phyloP scores from a whole-genome alignment of 352 stramenopile genomes.

The Globisporangium paroecandrum region DNA sequence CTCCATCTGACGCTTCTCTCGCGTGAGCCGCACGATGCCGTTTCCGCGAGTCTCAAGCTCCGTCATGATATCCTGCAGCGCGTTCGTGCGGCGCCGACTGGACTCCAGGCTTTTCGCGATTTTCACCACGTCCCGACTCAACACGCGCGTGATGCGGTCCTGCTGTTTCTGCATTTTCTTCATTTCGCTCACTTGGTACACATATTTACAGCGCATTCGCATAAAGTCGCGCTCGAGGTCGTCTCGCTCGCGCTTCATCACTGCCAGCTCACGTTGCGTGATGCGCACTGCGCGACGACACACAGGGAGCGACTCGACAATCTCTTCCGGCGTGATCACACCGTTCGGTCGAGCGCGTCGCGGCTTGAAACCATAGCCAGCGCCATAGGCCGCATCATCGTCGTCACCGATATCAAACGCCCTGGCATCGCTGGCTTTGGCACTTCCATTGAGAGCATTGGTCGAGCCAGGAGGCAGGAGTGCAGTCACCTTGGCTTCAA shows the following conservation, averaged over 20 bases:
- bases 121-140: constrained; percentile 40
- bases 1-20: constrained; percentile 64
- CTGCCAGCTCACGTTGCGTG: constrained; percentile 64
- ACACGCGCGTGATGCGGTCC: constrained; percentile 42
- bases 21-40: constrained; percentile 47
- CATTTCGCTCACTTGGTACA: constrained; percentile 67
- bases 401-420: constrained; percentile 2
- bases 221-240: constrained; percentile 77
- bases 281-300: constrained; percentile 68
- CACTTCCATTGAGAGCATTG: neutral
- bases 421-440: neutral
- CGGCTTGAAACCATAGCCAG: constrained; percentile 3
- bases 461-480: constrained; percentile 17
- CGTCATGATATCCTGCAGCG: constrained; percentile 78
- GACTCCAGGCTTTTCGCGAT: constrained; percentile 63
- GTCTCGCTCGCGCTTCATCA: constrained; percentile 68
- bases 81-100: constrained; percentile 63
- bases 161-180: constrained; percentile 73
- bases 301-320: constrained; percentile 65
- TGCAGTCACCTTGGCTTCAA: constrained; percentile 32
- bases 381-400: neutral
- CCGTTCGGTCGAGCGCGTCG: constrained; percentile 28
- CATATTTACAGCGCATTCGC: constrained; percentile 52
- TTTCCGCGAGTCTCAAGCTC: constrained; percentile 64
- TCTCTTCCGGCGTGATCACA: constrained; percentile 66